These are phyloP conservation scores for Xenoacremonium recifei DNA, from an alignment of 2,329 filamentous ascomycete species.

Conservation along the genomic window DNA sequence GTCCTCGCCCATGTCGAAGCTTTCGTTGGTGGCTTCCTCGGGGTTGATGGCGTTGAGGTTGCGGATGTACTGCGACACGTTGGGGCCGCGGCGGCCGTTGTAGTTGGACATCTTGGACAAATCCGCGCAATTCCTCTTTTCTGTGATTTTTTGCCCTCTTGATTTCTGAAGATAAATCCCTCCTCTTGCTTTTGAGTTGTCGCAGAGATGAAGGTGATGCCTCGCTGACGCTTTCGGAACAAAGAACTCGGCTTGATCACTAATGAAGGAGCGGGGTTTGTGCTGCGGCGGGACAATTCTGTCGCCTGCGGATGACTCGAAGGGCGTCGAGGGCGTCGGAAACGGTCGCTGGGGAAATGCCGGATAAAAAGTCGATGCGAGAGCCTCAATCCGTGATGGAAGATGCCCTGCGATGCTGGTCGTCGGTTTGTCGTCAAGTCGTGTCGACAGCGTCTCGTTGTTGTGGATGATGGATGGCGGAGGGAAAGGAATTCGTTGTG, in stretches of 20 bases:
- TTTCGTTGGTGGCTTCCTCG: conserved; percentile 55
- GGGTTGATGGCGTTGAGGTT: conserved; percentile 77
- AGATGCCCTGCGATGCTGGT: too few species aligned
- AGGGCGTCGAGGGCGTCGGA: conserved; percentile 10
- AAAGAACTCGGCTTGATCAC: conserved; percentile 3
- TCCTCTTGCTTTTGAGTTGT: too few species aligned
- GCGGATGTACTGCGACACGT: conserved; percentile 86
- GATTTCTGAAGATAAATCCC: too few species aligned
- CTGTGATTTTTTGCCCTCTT: too few species aligned
- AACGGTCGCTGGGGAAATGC: too few species aligned
- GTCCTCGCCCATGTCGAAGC: conserved; percentile 65
- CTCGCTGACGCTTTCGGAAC: conserved; percentile 9
- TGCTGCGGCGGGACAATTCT: conserved; percentile 21
- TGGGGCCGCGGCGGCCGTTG: conserved; percentile 75
- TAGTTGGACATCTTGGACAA: conserved; percentile 65
- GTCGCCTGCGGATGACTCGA: conserved; percentile 8
- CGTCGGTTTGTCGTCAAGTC: too few species aligned
- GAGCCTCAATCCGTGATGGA: too few species aligned
- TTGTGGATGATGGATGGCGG: too few species aligned
- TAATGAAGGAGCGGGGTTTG: conserved; percentile 23
- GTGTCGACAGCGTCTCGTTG: too few species aligned
- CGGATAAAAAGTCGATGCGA: too few species aligned
- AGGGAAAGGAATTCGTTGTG: too few species aligned
- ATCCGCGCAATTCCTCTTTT: too few species aligned
- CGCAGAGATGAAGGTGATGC: conserved; percentile 4